Evolutionary conservation across 2,329 filamentous ascomycete genomes (phyloP), one percentile per base, ranked within the genome.

Genomic region (Talaromyces sp.): DNA sequence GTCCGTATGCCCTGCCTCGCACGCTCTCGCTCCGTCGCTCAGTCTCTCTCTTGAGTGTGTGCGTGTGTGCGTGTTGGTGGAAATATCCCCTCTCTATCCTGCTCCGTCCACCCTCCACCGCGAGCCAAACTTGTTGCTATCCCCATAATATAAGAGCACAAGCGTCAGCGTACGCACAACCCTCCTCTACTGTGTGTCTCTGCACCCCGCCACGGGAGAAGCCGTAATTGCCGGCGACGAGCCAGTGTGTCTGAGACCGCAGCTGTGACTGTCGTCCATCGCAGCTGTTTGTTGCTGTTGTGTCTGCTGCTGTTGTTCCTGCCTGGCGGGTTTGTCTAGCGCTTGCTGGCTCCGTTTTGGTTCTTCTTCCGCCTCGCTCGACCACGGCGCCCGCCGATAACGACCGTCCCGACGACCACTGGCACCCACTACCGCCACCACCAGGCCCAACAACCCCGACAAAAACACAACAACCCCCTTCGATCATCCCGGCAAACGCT

Each of bases 1-100:
- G 52, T 56, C 53, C 62, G 61, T 57, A 61, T 60, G 60, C 60
- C 61, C 64, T 60, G 56, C 63, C 64, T 61, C 62, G 55, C 39
- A 55, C 47, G 39, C 55, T 36, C 36, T 49, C 55, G 32, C 55
- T 36, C 49, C n/a, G 19, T 49, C 39, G 33, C 55, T 19, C 32
- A 22, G 33, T 61, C 59, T 28, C 49, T 49, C 44, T 49, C 44
- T 25, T 25, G 44, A 47, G 44, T 47, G 44, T 47, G 44, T 47
- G 44, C 44, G 44, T 25, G 44, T 47, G 19, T 47, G 44, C 44
- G 44, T 25, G 44, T 9, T 47, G 44, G 44, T 25, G 44, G 44
- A 25, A 47, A 15, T 52, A 49, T 55, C 47, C n/a, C 36, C 57
- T 15, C 53, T 17, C 58, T 60, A 51, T 32, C 11, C 13, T 19